Evolutionary conservation across 164 flowering plant species (phyloP).

Genomic region (Tinospora cordifolia): DNA sequence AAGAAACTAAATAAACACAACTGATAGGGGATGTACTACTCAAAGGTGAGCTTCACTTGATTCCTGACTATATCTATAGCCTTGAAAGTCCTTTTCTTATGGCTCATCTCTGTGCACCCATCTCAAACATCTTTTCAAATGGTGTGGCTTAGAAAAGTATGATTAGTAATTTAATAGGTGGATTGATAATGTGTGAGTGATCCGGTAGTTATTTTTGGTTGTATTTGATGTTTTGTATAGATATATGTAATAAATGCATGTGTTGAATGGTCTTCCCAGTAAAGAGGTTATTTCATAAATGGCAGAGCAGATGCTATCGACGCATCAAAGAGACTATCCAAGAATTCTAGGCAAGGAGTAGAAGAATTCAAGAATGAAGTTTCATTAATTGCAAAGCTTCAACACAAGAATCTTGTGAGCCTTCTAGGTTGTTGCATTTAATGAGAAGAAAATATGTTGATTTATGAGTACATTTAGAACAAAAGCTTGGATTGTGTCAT

Average conservation of each 20-base stretch:
- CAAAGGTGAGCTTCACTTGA: neutral
- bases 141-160: neutral
- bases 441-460: constrained; percentile 28
- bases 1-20: neutral
- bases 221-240: neutral
- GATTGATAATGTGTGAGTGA: neutral
- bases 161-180: neutral
- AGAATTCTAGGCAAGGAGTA: constrained; percentile 30
- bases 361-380: constrained; percentile 40
- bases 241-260: neutral
- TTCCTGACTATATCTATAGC: neutral
- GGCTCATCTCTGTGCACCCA: too few species aligned
- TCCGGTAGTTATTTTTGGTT: neutral
- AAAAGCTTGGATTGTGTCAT: constrained; percentile 38
- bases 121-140: neutral
- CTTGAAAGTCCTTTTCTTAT: neutral
- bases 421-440: constrained; percentile 37
- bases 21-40: neutral
- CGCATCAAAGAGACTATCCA: constrained; percentile 38
- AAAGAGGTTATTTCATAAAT: too few species aligned
- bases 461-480: constrained; percentile 49
- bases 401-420: constrained; percentile 41
- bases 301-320: too few species aligned
- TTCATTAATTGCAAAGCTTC: constrained; percentile 31
- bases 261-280: constrained; percentile 9